Evolutionary conservation across 208 protist species (phyloP), one percentile per base, ranked within the genome.

Genomic region (Balamuthia mandrillaris): DNA sequence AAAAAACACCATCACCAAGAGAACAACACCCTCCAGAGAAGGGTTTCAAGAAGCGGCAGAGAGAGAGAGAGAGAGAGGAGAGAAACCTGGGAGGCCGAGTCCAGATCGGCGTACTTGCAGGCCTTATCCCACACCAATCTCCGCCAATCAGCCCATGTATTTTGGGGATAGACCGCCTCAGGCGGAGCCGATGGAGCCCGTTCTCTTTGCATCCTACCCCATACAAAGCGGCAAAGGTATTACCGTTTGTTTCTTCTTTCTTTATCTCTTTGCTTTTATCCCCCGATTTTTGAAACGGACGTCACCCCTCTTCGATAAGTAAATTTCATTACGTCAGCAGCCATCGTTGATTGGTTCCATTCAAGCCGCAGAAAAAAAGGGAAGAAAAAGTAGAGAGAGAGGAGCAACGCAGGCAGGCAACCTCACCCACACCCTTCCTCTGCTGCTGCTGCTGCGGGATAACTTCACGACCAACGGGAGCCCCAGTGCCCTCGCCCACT

Each of bases 121-220:
- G 70, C 70, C 27, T 39, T 79, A 10, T 49, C 44, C 70, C 70
- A 79, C 47, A 79, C 70, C 41, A 37, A 44, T 45, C 56, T 45
- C 4, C 70, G 41, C 44, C 49, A 79, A 29, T 39, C 27, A 39
- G 49, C 70, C 70, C 70, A 79, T 29, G 31, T 79, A 45, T 79
- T 79, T 3, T 79, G n/a, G n/a, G n/a, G n/a, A n/a, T n/a, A n/a
- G n/a, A n/a, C n/a, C n/a, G n/a, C n/a, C n/a, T n/a, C n/a, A n/a
- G n/a, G n/a, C n/a, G n/a, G n/a, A n/a, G n/a, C n/a, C n/a, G n/a
- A n/a, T n/a, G n/a, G n/a, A n/a, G n/a, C n/a, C n/a, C n/a, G n/a
- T n/a, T n/a, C n/a, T n/a, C n/a, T n/a, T n/a, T n/a, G n/a, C n/a
- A n/a, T n/a, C n/a, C n/a, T n/a, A n/a, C n/a, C n/a, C n/a, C n/a